Evolutionary conservation across 495 filamentous ascomycete species (phyloP).

Genomic region (Aspergillus cristatus): DNA sequence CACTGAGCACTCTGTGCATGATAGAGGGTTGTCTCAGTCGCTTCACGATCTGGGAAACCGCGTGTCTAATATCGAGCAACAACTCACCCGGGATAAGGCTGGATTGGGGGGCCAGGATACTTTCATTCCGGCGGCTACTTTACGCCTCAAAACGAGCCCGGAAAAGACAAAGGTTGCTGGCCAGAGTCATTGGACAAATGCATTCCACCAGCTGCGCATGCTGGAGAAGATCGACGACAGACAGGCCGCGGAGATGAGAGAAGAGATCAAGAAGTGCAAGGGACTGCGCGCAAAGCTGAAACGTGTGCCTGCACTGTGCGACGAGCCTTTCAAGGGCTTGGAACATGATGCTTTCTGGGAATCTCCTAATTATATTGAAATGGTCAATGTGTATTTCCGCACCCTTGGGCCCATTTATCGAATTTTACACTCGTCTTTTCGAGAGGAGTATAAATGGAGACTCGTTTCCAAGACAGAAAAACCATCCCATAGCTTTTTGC

Average conservation of each 20-base stretch:
- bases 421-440: too few species aligned
- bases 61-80: too few species aligned
- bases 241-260: background rate
- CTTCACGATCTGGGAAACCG: background rate
- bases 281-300: constrained; percentile 9
- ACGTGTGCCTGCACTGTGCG: constrained; percentile 30
- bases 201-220: constrained; percentile 17
- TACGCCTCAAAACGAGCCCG: constrained; percentile 8
- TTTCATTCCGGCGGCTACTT: constrained; percentile 7
- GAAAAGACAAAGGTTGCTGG: constrained; percentile 31
- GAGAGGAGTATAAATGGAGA: too few species aligned
- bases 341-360: constrained; percentile 23
- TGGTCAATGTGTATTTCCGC: too few species aligned
- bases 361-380: constrained; percentile 11
- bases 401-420: too few species aligned
- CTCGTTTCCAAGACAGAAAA: too few species aligned
- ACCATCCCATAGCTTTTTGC: background rate
- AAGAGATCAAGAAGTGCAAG: constrained; percentile 6
- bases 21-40: background rate
- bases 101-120: constrained; percentile 4
- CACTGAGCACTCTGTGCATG: background rate
- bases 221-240: constrained; percentile 4
- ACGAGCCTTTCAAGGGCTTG: too few species aligned
- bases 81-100: too few species aligned
- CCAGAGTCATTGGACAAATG: constrained; percentile 34